phyloP scores from a whole-genome alignment of 257 asterid genomes.

The Ilex asprella region DNA sequence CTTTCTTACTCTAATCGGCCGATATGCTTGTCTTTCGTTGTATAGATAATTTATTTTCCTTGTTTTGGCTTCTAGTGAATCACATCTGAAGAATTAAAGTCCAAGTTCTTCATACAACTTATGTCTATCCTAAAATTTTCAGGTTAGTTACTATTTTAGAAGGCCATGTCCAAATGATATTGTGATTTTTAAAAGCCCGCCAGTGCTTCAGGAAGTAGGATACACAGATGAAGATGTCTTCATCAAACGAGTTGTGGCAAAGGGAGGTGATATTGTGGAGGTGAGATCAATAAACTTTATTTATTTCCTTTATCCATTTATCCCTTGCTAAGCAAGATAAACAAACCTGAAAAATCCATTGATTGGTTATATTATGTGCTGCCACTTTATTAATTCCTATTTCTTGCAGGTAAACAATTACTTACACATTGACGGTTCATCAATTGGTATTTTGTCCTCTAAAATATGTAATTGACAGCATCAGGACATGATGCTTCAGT shows the following conservation, averaged over 20 bases:
- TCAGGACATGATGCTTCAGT: too few species aligned
- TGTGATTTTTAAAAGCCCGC: constrained; percentile 87
- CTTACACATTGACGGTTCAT: too few species aligned
- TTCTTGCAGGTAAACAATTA: background rate
- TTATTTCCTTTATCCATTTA: background rate
- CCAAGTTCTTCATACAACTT: background rate
- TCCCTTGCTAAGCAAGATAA: background rate
- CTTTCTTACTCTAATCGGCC: background rate
- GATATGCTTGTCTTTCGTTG: background rate
- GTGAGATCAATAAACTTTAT: constrained; percentile 24
- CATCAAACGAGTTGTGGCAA: constrained; percentile 83
- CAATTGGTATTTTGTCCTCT: too few species aligned
- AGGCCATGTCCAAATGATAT: constrained; percentile 85
- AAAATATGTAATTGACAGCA: too few species aligned
- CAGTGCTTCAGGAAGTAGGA: constrained; percentile 91
- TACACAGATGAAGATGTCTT: constrained; percentile 90
- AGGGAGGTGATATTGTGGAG: constrained; percentile 87
- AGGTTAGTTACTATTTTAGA: constrained; percentile 85
- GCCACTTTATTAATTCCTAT: background rate
- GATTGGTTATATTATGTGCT: background rate
- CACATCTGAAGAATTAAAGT: background rate
- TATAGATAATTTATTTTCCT: background rate
- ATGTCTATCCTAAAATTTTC: constrained; percentile 20
- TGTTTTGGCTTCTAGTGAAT: background rate
- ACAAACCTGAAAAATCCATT: background rate